phyloP scores from a whole-genome alignment of 2,329 filamentous ascomycete species.

The Tolypocladium ophioglossoides region DNA sequence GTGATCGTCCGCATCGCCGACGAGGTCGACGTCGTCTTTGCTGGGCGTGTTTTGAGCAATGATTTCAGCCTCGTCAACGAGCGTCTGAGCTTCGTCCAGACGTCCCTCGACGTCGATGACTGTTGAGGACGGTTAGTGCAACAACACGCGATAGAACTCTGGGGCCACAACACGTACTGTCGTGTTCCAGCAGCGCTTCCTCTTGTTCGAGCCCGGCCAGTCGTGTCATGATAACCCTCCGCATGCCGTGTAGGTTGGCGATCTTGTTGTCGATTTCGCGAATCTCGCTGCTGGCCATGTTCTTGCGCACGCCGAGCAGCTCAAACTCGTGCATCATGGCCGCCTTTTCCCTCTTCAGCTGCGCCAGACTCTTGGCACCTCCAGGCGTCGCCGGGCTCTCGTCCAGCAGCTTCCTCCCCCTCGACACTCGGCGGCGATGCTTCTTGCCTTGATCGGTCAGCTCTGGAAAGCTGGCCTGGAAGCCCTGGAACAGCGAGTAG shows the following conservation, averaged over 20 bases:
- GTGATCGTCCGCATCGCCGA: constrained; percentile 38
- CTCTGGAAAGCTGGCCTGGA: constrained; percentile 77
- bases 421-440: constrained; percentile 58
- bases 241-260: constrained; percentile 84
- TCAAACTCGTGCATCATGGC: constrained; percentile 77
- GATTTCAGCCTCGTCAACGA: constrained; percentile 48
- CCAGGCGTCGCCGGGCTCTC: constrained; percentile 46
- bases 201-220: constrained; percentile 82
- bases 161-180: constrained; percentile 49
- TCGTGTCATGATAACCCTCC: constrained; percentile 80
- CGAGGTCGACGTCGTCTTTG: constrained; percentile 42
- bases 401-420: constrained; percentile 65
- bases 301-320: constrained; percentile 86
- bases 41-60: constrained; percentile 40
- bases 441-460: constrained; percentile 60
- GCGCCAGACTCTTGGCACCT: constrained; percentile 56
- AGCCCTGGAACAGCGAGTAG: constrained; percentile 94
- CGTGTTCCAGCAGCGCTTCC: constrained; percentile 80
- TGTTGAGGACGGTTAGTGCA: constrained; percentile 26
- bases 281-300: constrained; percentile 95
- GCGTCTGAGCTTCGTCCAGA: constrained; percentile 49
- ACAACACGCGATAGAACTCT: too few relatives aligned
- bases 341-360: constrained; percentile 71
- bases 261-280: constrained; percentile 96
- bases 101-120: constrained; percentile 53